Evolutionary conservation across 2,329 filamentous ascomycete species (phyloP).

Genomic region (Hymenoscyphus salicellus): DNA sequence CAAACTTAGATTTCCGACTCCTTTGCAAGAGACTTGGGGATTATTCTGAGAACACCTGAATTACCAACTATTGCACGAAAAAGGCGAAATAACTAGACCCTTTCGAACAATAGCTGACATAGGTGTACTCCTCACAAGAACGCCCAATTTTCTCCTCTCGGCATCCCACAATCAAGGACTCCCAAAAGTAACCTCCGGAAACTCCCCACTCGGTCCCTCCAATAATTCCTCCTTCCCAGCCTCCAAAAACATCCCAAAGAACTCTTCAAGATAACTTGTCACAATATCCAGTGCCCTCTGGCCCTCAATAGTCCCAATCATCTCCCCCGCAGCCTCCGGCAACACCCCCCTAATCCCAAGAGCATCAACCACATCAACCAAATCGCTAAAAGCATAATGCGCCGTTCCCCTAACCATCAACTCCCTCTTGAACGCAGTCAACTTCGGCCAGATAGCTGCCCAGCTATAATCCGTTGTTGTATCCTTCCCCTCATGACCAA

Average conservation of each 20-base stretch:
- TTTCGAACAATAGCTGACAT: no score
- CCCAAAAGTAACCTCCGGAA: slow-evolving; percentile 8
- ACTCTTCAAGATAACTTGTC: slow-evolving; percentile 23
- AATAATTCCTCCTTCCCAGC: slow-evolving; percentile 16
- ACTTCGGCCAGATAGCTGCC: slow-evolving; percentile 18
- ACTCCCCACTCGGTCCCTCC: slow-evolving; percentile 17
- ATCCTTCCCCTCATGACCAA: slow-evolving; percentile 34
- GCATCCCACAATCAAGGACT: no score
- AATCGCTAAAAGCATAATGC: slow-evolving; percentile 27
- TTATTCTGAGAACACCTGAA: no score
- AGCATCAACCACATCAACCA: slow-evolving; percentile 17
- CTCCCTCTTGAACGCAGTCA: slow-evolving; percentile 26
- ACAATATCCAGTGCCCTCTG: slow-evolving; percentile 26
- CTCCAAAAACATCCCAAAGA: slow-evolving; percentile 26
- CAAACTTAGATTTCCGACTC: no score
- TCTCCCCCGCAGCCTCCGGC: background rate
- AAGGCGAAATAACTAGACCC: no score
- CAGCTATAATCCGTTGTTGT: slow-evolving; percentile 19
- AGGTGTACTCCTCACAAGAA: no score
- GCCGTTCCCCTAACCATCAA: slow-evolving; percentile 15
- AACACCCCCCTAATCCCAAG: slow-evolving; percentile 11
- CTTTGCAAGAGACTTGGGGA: no score
- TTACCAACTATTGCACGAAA: no score
- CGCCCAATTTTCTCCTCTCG: no score
- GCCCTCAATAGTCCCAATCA: slow-evolving; percentile 25